A percentile compares a stretch with the other conserved stretches of the same genome.
Conservation (phyloP, 1,139 yeast species). For the Taphrina sp. region DNA sequence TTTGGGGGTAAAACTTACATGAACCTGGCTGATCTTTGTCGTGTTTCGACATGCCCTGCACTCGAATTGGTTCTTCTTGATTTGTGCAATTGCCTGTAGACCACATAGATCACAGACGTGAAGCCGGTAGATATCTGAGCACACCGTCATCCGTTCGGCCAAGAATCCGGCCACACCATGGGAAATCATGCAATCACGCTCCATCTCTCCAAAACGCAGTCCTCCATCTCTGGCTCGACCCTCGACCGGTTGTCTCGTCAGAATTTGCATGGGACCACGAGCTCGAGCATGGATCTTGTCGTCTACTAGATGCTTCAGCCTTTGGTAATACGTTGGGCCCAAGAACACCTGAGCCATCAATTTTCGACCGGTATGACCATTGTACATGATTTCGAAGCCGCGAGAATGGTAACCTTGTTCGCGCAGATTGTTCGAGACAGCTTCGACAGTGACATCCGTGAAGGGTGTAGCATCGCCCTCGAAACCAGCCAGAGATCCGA, state of each 20-base stretch:
- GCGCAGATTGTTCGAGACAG: slow-evolving; percentile 82
- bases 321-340: slow-evolving; percentile 98
- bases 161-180: slow-evolving; percentile 98
- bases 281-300: slow-evolving; percentile 99
- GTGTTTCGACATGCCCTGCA: slow-evolving; percentile 98
- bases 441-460: slow-evolving; percentile 90
- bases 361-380: slow-evolving; percentile 98
- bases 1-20: slow-evolving; percentile 96
- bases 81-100: slow-evolving; percentile 94
- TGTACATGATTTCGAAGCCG: slow-evolving; percentile 97
- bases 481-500: slow-evolving; percentile 87
- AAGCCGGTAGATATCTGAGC: slow-evolving; percentile 96
- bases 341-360: slow-evolving; percentile 97
- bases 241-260: slow-evolving; percentile 98
- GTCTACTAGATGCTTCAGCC: slow-evolving; percentile 96
- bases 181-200: slow-evolving; percentile 99
- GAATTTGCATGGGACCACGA: slow-evolving; percentile 96
- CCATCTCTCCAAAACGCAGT: slow-evolving; percentile 99
- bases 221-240: slow-evolving; percentile 99
- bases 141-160: slow-evolving; percentile 97
- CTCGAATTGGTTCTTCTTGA: slow-evolving; percentile 95
- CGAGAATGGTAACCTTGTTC: slow-evolving; percentile 97
- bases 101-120: slow-evolving; percentile 93
- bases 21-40: slow-evolving; percentile 89
- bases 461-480: slow-evolving; percentile 99